Evolutionary conservation across 2,329 filamentous ascomycete genomes (phyloP).

Genomic region (Trichophaea hybrida): DNA sequence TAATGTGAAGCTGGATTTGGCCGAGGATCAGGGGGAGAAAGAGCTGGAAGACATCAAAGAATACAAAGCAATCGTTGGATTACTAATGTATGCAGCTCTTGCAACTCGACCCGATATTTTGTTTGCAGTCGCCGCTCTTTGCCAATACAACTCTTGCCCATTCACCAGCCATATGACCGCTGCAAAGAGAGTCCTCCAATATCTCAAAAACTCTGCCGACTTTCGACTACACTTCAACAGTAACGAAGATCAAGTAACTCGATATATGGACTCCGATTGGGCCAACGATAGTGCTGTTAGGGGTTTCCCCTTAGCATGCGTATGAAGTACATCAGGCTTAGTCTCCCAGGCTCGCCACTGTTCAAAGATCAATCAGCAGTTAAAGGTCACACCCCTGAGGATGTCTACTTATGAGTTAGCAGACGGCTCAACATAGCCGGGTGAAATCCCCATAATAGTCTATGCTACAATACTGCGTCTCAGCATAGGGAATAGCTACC

Average conservation of each 20-base stretch:
- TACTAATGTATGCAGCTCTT: conserved; percentile 1
- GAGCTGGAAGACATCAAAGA: neutral
- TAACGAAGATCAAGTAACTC: neutral
- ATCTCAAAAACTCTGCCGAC: conserved; percentile 8
- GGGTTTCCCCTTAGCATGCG: no score
- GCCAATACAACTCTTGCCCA: neutral
- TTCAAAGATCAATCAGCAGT: no score
- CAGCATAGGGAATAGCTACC: no score
- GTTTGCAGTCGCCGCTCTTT: conserved; percentile 4
- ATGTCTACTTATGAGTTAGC: no score
- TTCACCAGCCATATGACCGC: conserved; percentile 3
- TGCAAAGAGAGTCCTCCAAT: conserved; percentile 3
- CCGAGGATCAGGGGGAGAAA: neutral
- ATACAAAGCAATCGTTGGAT: conserved; percentile 3
- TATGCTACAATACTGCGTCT: no score
- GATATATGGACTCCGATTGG: neutral
- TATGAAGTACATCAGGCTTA: no score
- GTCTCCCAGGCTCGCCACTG: no score
- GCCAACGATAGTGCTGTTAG: neutral
- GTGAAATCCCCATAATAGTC: no score
- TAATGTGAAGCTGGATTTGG: no score
- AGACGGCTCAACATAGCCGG: no score
- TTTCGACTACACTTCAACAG: neutral
- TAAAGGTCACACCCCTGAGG: no score
- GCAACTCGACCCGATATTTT: conserved; percentile 7